These are phyloP conservation scores for Metschnikowia peoriensis DNA, from an alignment of 805 yeast species.

Conservation along the genomic window DNA sequence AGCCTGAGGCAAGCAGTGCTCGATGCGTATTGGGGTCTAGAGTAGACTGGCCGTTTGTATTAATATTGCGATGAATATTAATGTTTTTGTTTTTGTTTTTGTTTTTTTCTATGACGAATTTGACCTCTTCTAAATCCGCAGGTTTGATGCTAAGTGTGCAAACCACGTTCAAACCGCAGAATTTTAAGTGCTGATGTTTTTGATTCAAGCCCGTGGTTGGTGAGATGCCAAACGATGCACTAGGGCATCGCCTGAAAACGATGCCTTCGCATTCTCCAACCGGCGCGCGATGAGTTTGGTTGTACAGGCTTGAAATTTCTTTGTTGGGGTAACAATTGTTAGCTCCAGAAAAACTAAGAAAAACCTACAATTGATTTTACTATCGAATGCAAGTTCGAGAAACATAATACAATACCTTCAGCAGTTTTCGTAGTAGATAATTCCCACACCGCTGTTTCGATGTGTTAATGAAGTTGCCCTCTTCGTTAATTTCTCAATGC, in stretches of 20 bases:
- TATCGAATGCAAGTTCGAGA: no score
- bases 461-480: no score
- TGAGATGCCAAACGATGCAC: not conserved
- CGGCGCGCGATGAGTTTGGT: conserved; percentile 8
- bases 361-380: no score
- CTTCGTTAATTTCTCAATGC: no score
- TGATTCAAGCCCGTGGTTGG: not conserved
- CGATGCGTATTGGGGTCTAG: not conserved
- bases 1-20: not conserved
- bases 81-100: not conserved
- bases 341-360: no score
- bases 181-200: not conserved
- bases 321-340: no score
- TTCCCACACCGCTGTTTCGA: no score
- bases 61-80: not conserved
- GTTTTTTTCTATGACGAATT: not conserved
- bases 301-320: not conserved
- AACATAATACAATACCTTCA: no score
- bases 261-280: conserved; percentile 1
- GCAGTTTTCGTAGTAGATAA: no score
- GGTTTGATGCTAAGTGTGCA: not conserved
- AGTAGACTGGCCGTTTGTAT: not conserved
- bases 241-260: conserved; percentile 6
- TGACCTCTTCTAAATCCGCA: not conserved
- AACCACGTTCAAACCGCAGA: not conserved